phyloP scores from a whole-genome alignment of 495 filamentous ascomycete genomes.

The Penicillium pancosmium region DNA sequence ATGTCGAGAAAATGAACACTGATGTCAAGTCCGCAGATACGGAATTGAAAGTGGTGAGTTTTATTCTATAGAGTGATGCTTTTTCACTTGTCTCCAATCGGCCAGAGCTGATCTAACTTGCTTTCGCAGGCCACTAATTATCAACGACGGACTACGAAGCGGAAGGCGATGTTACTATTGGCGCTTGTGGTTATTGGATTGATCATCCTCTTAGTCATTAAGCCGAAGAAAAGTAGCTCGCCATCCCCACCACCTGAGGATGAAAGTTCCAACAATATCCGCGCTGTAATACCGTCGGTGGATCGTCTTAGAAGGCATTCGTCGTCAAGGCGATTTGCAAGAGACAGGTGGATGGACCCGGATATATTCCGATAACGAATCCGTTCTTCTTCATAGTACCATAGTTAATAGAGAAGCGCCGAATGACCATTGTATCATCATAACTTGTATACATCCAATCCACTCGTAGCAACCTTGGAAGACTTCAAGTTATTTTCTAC shows the following conservation, averaged over 20 bases:
- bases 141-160: conserved; percentile 83
- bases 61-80: background rate
- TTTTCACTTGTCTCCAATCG: background rate
- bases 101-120: background rate
- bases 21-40: conserved; percentile 92
- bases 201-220: conserved; percentile 83
- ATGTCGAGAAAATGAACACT: conserved; percentile 87
- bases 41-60: conserved; percentile 78
- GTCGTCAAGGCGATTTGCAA: conserved; percentile 26
- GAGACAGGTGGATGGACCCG: conserved; percentile 44
- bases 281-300: conserved; percentile 26
- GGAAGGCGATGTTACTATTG: conserved; percentile 88
- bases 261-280: conserved; percentile 32
- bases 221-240: conserved; percentile 64
- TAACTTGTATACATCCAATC: background rate
- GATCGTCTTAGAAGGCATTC: conserved; percentile 27
- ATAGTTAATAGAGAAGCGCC: conserved; percentile 22
- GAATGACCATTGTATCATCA: conserved; percentile 3
- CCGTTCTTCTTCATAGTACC: conserved; percentile 7
- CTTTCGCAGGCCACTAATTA: conserved; percentile 69
- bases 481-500: too few species aligned
- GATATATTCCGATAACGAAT: conserved; percentile 41
- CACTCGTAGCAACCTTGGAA: too few species aligned
- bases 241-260: conserved; percentile 27
- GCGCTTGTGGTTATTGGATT: conserved; percentile 79